These are phyloP conservation scores for Naegleria fowleri DNA, from an alignment of 208 protist genomes.

Conservation along the genomic window DNA sequence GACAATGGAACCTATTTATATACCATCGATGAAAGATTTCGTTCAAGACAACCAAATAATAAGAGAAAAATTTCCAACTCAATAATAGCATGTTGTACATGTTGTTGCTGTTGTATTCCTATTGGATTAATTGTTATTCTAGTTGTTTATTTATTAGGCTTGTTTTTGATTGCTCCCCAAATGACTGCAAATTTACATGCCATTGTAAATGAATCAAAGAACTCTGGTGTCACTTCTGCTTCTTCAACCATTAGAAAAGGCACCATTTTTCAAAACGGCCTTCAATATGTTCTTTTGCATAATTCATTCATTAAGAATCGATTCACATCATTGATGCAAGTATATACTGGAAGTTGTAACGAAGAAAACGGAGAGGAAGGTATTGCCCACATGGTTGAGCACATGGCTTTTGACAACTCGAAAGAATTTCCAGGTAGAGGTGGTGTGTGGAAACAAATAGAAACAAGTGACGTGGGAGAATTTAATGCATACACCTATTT, in stretches of 20 bases:
- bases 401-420: conserved; percentile 32
- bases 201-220: neutral
- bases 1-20: neutral
- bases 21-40: neutral
- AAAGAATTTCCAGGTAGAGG: conserved; percentile 25
- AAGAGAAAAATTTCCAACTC: neutral
- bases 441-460: conserved; percentile 22
- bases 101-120: neutral
- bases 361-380: conserved; percentile 24
- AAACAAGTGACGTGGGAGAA: neutral
- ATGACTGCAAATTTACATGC: neutral
- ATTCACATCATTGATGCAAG: neutral
- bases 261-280: neutral
- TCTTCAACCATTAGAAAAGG: neutral
- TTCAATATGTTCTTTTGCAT: neutral
- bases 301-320: neutral
- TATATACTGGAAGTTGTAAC: neutral
- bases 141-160: neutral
- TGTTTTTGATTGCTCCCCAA: neutral
- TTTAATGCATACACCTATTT: conserved; percentile 28
- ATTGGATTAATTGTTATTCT: neutral
- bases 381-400: conserved; percentile 28
- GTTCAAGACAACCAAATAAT: neutral
- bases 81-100: neutral
- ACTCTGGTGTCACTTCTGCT: neutral